Evolutionary conservation across 148 eudicot genomes (phyloP).

Genomic region (Camellia granthamiana): DNA sequence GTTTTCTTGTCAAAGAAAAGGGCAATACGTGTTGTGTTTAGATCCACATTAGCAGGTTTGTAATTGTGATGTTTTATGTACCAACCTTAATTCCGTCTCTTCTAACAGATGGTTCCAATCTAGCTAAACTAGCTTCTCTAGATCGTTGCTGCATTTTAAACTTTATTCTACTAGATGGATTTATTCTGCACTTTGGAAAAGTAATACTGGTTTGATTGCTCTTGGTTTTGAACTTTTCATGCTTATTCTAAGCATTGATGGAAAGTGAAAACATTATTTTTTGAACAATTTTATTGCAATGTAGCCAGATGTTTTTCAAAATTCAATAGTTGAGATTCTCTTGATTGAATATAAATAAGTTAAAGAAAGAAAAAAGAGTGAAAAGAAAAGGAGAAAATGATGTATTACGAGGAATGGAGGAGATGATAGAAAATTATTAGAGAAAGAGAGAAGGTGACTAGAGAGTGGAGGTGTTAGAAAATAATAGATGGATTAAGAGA

Average conservation of each 20-base stretch:
- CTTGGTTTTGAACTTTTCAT: neutral
- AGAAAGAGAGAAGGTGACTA: neutral
- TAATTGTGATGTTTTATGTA: neutral
- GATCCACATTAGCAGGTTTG: neutral
- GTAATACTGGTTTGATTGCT: neutral
- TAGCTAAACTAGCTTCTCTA: neutral
- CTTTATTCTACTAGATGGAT: neutral
- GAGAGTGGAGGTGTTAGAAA: no score
- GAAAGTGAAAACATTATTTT: neutral
- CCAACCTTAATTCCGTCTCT: slow-evolving; percentile 3
- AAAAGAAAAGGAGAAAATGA: neutral
- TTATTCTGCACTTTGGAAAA: neutral
- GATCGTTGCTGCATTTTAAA: neutral
- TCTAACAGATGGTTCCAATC: neutral
- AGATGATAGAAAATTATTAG: neutral
- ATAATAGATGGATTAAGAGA: neutral
- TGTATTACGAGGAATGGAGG: neutral
- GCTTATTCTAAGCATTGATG: neutral
- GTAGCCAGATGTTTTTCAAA: neutral
- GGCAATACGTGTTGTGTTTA: neutral
- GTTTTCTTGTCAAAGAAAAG: neutral
- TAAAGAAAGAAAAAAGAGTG: neutral
- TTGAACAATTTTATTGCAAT: neutral
- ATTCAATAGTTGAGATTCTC: neutral
- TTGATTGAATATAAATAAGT: neutral